Evolutionary conservation across 148 eudicot species (phyloP).

Genomic region (Cornus kousa): DNA sequence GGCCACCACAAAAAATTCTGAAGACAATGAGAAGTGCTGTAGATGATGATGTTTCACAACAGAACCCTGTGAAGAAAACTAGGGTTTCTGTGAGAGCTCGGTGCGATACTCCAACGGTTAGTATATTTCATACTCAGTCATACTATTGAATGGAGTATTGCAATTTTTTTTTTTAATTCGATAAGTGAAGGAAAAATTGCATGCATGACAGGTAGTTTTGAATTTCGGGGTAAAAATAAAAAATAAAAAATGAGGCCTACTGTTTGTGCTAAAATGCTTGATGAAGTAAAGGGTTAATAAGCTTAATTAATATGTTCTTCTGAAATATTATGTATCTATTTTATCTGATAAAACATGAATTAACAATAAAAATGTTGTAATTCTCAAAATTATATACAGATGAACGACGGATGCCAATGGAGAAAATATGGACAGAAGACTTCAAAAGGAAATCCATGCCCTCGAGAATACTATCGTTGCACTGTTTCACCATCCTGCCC

Average conservation of each 20-base stretch:
- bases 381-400: constrained; percentile 29
- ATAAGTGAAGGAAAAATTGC: too few species aligned
- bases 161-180: too few species aligned
- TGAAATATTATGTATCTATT: too few species aligned
- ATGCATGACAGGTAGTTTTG: too few species aligned
- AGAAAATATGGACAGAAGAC: constrained; percentile 90
- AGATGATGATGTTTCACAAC: constrained; percentile 61
- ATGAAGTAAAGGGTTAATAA: background rate
- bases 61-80: constrained; percentile 71
- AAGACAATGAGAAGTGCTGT: constrained; percentile 34
- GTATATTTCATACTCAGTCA: constrained; percentile 1
- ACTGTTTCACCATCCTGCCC: constrained; percentile 81
- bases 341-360: too few species aligned
- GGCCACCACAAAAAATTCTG: constrained; percentile 24
- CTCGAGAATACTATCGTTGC: constrained; percentile 89
- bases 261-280: background rate
- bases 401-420: constrained; percentile 97
- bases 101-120: constrained; percentile 88
- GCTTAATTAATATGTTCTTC: too few species aligned
- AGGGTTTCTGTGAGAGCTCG: constrained; percentile 87
- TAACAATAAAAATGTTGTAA: too few species aligned
- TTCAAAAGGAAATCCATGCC: constrained; percentile 89
- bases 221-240: too few species aligned
- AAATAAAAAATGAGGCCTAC: too few species aligned
- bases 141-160: background rate